phyloP scores from a whole-genome alignment of 2,329 filamentous ascomycete genomes.

The Talaromyces amestolkiae region DNA sequence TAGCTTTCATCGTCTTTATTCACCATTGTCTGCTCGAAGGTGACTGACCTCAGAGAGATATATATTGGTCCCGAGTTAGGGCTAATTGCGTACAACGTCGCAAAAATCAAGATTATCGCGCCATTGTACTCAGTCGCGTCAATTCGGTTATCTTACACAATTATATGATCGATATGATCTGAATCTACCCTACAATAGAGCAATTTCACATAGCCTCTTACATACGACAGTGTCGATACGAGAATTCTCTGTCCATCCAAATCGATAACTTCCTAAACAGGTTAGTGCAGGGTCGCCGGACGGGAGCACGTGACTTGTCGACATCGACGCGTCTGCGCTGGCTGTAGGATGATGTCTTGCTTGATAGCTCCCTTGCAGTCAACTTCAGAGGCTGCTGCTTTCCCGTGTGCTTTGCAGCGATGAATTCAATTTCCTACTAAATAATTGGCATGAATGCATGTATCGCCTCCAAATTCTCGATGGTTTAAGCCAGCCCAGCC shows the following conservation, averaged over 20 bases:
- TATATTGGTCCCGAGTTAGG: background rate
- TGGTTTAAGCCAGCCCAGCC: background rate
- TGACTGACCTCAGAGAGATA: background rate
- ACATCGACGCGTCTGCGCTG: background rate
- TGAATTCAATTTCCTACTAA: background rate
- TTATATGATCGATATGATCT: background rate
- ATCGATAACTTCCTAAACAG: background rate
- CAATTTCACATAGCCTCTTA: background rate
- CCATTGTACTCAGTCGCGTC: background rate
- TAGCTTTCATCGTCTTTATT: background rate
- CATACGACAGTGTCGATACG: background rate
- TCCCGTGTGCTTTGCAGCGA: background rate
- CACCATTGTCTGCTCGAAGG: background rate
- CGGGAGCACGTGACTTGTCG: slow-evolving; percentile 1
- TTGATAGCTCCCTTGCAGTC: slow-evolving; percentile 5
- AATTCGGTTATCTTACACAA: background rate
- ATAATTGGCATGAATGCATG: slow-evolving; percentile 8
- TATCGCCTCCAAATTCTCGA: slow-evolving; percentile 1
- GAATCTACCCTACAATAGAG: too few species aligned
- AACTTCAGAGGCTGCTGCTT: background rate
- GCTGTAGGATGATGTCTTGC: background rate
- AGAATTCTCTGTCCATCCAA: background rate
- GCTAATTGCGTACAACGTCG: background rate
- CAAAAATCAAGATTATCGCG: background rate
- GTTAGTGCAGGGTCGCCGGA: background rate